Evolutionary conservation across 1,139 yeast species (phyloP).

Genomic region (Yamadazyma atlantica): DNA sequence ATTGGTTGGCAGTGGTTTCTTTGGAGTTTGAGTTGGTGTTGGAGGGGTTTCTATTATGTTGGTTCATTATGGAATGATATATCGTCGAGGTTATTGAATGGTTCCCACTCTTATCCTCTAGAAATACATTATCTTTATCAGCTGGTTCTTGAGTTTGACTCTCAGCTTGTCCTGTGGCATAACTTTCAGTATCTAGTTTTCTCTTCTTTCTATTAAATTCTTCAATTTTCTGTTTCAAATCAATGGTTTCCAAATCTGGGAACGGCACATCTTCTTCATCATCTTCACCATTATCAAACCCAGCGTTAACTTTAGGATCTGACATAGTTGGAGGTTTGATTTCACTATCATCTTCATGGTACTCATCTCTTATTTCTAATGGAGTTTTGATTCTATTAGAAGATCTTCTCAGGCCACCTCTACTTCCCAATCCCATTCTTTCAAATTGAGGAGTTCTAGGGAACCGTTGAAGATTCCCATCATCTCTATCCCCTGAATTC

Average conservation of each 20-base stretch:
- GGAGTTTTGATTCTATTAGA: slow-evolving; percentile 26
- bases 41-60: slow-evolving; percentile 12
- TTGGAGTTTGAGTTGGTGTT: slow-evolving; percentile 11
- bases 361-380: slow-evolving; percentile 22
- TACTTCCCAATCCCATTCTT: slow-evolving; percentile 6
- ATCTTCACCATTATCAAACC: slow-evolving; percentile 11
- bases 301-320: slow-evolving; percentile 1
- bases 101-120: slow-evolving; percentile 21
- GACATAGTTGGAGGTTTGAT: slow-evolving; percentile 27
- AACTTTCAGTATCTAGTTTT: slow-evolving; percentile 8
- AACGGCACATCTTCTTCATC: slow-evolving; percentile 21
- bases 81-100: slow-evolving; percentile 29
- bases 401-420: slow-evolving; percentile 13
- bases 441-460: slow-evolving; percentile 50
- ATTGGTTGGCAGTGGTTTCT: slow-evolving; percentile 21
- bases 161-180: slow-evolving; percentile 4
- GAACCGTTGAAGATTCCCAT: slow-evolving; percentile 39
- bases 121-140: slow-evolving; percentile 32
- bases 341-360: slow-evolving; percentile 36
- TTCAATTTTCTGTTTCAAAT: slow-evolving; percentile 15
- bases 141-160: slow-evolving; percentile 6
- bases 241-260: slow-evolving; percentile 27
- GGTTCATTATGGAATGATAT: slow-evolving; percentile 27
- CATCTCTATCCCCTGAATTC: not conserved
- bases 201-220: slow-evolving; percentile 11